Conservation (phyloP, 2,329 filamentous ascomycete genomes). For the Tolypocladium ovalisporum region DNA sequence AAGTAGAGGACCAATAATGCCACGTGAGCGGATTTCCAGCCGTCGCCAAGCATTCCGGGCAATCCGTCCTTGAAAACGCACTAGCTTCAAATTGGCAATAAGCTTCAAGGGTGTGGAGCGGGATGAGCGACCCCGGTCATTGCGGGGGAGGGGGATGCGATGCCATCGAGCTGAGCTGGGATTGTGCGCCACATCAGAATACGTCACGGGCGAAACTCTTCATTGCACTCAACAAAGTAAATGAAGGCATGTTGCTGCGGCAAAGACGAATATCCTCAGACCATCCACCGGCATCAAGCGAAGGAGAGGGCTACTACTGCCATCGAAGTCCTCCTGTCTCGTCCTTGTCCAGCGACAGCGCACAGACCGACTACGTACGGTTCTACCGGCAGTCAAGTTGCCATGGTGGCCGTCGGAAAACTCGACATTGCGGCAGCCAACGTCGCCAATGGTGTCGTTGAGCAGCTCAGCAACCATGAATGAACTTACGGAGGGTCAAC, state of each 20-base stretch:
- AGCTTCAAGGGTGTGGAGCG: not conserved
- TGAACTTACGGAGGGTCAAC: not conserved
- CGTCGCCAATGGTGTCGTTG: not conserved
- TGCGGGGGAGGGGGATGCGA: not conserved
- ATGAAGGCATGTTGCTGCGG: not conserved
- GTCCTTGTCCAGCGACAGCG: not conserved
- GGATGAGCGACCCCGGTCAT: not conserved
- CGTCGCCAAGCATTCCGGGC: not conserved
- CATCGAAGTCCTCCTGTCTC: not conserved
- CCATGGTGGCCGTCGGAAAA: not conserved
- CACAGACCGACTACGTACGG: not conserved
- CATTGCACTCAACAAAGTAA: not conserved
- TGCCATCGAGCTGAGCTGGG: not conserved
- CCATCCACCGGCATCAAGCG: not conserved
- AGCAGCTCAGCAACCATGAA: not conserved
- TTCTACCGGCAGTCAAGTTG: not conserved
- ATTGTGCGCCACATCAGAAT: not conserved
- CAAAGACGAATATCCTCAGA: not conserved
- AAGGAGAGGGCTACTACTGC: not conserved
- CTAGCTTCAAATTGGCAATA: no score
- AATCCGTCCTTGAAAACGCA: no score
- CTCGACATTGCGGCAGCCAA: not conserved
- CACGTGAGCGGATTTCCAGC: not conserved
- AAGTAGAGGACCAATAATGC: not conserved
- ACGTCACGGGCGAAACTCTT: not conserved